Base-by-base conservation (phyloP, 2,329 filamentous ascomycete genomes). In the Fusarium protoensiforme region DNA sequence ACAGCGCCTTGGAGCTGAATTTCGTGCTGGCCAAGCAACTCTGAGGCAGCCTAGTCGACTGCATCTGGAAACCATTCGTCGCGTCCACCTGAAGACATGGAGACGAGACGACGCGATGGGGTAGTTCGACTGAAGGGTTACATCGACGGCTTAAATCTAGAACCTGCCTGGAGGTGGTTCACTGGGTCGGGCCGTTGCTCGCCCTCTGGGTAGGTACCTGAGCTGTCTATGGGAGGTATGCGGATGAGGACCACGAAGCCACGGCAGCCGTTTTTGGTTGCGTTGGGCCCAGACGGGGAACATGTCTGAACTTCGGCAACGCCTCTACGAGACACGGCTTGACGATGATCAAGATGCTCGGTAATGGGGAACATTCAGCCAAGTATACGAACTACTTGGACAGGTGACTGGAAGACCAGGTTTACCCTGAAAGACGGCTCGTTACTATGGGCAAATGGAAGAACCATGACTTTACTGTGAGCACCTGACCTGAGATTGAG, bases 161-260 rank as follows among this genome's bases (percentile, higher is more conserved):
- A 74, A 67, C 68, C 68, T 67, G 62, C 65, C 68, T 67, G 62
- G 59, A 56, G 39, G 56, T 72, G 68, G 68, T 69, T 74, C 71
- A 74, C 54, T 74, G 71, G 71, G 61, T 67, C 71, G 71, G 71
- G 71, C 71, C 71, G 71, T 74, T 74, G 60, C 66, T 69, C 60
- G 38, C 38, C 27, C 61, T 68, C 54, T 65, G 36, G 61, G 59
- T 38, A 68, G 41, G 54, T 60, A 67, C 36, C 58, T 56, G 56
- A 71, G 61, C 71, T 68, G 67, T 62, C 38, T 59, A 48, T 27
- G 58, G 24, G 51, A 65, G 71, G 64, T 65, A 69, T 69, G 71
- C 58, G 51, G 61, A 64, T 61, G 51, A 57, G 62, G 31, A 43
- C 60, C 14, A 38, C 43, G 51, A 71, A 71, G 61, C 71, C 67